These are phyloP conservation scores for Sphaerulina vaccinii DNA, from an alignment of 2,329 filamentous ascomycete genomes.

Conservation along the genomic window DNA sequence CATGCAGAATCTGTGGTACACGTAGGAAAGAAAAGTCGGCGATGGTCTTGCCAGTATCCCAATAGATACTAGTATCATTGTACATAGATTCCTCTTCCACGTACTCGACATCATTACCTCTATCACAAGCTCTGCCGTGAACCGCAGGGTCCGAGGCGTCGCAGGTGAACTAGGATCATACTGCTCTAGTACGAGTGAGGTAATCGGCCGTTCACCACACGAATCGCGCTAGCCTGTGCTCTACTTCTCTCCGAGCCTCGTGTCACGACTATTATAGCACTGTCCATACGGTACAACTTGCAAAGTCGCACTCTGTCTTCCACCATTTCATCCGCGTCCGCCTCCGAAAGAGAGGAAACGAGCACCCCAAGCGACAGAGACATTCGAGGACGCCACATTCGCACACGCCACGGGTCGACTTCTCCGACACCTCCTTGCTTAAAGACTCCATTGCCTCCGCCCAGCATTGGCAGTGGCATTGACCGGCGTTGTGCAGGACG, in stretches of 20 bases:
- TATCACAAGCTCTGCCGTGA: too few relatives aligned
- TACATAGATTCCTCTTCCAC: too few relatives aligned
- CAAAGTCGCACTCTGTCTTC: not conserved
- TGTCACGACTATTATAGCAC: not conserved
- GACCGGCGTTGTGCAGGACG: not conserved
- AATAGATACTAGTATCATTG: too few relatives aligned
- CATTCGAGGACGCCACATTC: not conserved
- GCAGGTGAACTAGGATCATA: too few relatives aligned
- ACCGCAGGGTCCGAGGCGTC: too few relatives aligned
- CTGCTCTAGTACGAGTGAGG: too few relatives aligned
- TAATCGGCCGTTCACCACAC: too few relatives aligned
- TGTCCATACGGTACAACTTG: not conserved
- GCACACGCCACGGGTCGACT: not conserved
- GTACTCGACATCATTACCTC: too few relatives aligned
- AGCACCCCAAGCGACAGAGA: not conserved
- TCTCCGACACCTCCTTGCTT: not conserved
- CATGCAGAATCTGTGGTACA: too few relatives aligned
- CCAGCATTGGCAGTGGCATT: not conserved
- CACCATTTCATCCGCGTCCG: not conserved
- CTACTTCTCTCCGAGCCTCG: not conserved
- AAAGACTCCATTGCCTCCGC: not conserved
- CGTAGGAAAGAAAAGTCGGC: too few relatives aligned
- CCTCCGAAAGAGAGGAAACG: too few relatives aligned
- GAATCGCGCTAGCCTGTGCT: not conserved
- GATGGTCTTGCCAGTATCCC: too few relatives aligned